Base-by-base conservation (phyloP, 164 flowering plant species). In the Vitis riparia region DNA sequence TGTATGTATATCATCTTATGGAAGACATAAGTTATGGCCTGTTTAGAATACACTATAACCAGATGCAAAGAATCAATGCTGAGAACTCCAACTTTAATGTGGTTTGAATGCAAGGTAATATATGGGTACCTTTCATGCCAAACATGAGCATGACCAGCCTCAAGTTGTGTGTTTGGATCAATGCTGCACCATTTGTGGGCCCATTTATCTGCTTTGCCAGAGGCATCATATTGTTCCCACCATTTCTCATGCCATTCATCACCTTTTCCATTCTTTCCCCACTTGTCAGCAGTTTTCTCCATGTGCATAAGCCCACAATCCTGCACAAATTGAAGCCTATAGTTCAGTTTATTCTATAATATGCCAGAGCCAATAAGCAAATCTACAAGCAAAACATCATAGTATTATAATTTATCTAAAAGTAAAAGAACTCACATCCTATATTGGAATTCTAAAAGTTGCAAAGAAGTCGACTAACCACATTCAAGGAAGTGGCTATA, bases 101-200 rank as follows among this genome's bases (percentile, higher is more conserved):
- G 44, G 14, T n/a, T 76, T 16, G 12, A 53, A 9, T 17, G 16
- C 32, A 23, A 15, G 13, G 14, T 11, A 27, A 13, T 23, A 8
- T 37, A 0, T 16, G 50, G 5, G 58, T 85, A 94, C 98, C 97
- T 91, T 82, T 95, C 99, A 75, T 95, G 92, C 98, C 99, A 93
- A 77, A 91, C 85, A 78, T 95, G 99, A 75, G 98, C 99, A 82
- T 95, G 99, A 30, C 99, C 99, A 67, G 79, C 88, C 62, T 93
- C 98, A 16, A 95, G 79, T 27, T 72, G 84, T 50, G 94, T 88
- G 67, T 72, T 71, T 44, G 93, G 98, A 70, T 95, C 98, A 71
- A 93, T 89, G 79, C 88, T 83, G 86, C 99, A 91, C 96, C 94
- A 90, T 76, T 95, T 95, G 76, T 95, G 83, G 1, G 98, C 97